Conservation (phyloP, 441 rosid species). For the Biscutella laevigata region DNA sequence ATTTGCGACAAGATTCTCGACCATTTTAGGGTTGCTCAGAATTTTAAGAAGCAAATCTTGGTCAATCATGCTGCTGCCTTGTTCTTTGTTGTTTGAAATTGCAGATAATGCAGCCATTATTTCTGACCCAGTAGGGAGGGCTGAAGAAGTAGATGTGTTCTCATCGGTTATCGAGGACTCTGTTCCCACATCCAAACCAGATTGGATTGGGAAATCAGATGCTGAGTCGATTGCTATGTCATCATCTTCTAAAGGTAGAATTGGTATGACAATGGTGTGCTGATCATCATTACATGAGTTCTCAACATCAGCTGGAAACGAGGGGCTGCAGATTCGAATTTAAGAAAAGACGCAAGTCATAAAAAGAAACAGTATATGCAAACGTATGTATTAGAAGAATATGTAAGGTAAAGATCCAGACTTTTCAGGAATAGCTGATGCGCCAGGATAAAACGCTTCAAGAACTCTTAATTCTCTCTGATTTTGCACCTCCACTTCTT, state of each 20-base stretch:
- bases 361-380: background rate
- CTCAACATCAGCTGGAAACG: slow-evolving; percentile 38
- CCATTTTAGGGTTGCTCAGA: slow-evolving; percentile 61
- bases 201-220: slow-evolving; percentile 33
- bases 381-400: background rate
- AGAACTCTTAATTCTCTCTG: slow-evolving; percentile 70
- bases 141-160: slow-evolving; percentile 33
- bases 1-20: slow-evolving; percentile 62
- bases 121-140: slow-evolving; percentile 25
- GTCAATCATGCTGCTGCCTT: slow-evolving; percentile 58
- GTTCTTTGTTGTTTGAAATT: slow-evolving; percentile 53
- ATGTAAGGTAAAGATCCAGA: slow-evolving; percentile 23
- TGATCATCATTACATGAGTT: slow-evolving; percentile 34
- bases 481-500: slow-evolving; percentile 49
- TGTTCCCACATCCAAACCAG: slow-evolving; percentile 28
- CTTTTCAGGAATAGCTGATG: slow-evolving; percentile 73
- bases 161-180: slow-evolving; percentile 34
- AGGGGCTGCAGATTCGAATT: slow-evolving; percentile 48
- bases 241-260: slow-evolving; percentile 85
- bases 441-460: slow-evolving; percentile 77
- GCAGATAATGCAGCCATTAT: slow-evolving; percentile 58
- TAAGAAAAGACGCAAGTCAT: slow-evolving; percentile 14
- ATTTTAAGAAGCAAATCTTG: slow-evolving; percentile 70
- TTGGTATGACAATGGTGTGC: slow-evolving; percentile 52
- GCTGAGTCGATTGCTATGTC: slow-evolving; percentile 40